These are phyloP conservation scores for Candida glucosophila DNA, from an alignment of 1,139 yeast species.

Conservation along the genomic window DNA sequence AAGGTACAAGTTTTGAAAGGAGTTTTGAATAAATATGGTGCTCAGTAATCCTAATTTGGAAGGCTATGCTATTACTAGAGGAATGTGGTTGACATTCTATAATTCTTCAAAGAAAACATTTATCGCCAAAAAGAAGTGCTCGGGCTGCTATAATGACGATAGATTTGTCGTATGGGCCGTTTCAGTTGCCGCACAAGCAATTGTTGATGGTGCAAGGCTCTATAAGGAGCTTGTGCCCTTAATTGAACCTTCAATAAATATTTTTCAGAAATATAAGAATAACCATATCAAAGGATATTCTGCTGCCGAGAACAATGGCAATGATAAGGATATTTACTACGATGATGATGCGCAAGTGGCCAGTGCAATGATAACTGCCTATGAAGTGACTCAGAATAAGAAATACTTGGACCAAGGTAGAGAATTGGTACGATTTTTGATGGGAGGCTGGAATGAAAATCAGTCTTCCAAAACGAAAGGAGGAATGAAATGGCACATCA, in stretches of 20 bases:
- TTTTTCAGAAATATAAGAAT: conserved; percentile 47
- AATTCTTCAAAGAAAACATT: conserved; percentile 35
- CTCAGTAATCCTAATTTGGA: conserved; percentile 38
- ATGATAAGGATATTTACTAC: conserved; percentile 58
- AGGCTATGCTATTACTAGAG: conserved; percentile 39
- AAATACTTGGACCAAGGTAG: conserved; percentile 48
- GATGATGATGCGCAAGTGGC: conserved; percentile 77
- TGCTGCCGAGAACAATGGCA: conserved; percentile 49
- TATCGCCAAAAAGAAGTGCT: conserved; percentile 30
- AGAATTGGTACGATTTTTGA: conserved; percentile 51
- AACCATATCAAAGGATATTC: conserved; percentile 43
- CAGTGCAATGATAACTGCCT: conserved; percentile 57
- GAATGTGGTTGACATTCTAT: conserved; percentile 41
- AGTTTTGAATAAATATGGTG: conserved; percentile 11
- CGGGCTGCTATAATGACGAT: conserved; percentile 47
- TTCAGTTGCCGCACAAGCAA: conserved; percentile 54
- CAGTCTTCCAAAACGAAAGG: conserved; percentile 39
- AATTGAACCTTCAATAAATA: conserved; percentile 44
- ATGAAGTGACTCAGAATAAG: conserved; percentile 56
- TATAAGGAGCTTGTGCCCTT: conserved; percentile 50
- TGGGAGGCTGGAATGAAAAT: conserved; percentile 57
- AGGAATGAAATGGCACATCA: conserved; percentile 62
- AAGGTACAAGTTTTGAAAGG: too few species aligned
- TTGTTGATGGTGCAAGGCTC: conserved; percentile 53
- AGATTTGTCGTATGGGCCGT: conserved; percentile 63